phyloP scores from a whole-genome alignment of 2,329 filamentous ascomycete species.

The Trichoderma aggressivum region DNA sequence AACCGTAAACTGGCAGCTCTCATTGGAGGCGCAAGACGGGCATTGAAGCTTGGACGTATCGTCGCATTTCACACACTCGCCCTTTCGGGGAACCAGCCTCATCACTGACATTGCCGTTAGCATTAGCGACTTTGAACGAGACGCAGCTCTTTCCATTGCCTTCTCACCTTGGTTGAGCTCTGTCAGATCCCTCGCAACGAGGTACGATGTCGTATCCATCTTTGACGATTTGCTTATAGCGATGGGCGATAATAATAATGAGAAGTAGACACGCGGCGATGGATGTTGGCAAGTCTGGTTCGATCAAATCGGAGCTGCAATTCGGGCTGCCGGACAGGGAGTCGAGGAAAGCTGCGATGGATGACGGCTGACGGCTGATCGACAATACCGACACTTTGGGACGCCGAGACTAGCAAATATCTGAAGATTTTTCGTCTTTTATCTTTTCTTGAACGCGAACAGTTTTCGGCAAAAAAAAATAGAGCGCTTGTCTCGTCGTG shows the following conservation, averaged over 20 bases:
- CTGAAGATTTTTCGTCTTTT: neutral
- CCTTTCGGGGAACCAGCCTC: constrained; percentile 39
- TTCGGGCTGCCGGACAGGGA: neutral
- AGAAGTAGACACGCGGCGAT: neutral
- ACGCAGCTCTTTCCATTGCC: neutral
- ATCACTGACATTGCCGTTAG: constrained; percentile 24
- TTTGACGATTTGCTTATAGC: neutral
- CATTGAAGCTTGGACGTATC: constrained; percentile 41
- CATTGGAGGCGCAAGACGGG: constrained; percentile 41
- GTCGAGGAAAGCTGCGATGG: neutral
- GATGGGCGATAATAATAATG: neutral
- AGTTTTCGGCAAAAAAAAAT: neutral
- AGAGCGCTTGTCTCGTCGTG: neutral
- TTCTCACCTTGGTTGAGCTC: constrained; percentile 33
- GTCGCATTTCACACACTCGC: constrained; percentile 45
- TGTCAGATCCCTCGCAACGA: constrained; percentile 28
- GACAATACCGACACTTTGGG: neutral
- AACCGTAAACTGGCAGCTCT: constrained; percentile 46
- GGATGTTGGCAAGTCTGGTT: neutral
- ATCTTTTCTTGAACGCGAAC: neutral
- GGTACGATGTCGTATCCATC: constrained; percentile 10
- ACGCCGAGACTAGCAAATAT: neutral
- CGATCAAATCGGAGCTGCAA: neutral
- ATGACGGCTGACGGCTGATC: neutral
- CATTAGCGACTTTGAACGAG: neutral